Percentiles rank a stretch among this genome's conserved stretches.
Evolutionary conservation across 495 filamentous ascomycete genomes (phyloP).

Genomic region (Aspergillus steynii): DNA sequence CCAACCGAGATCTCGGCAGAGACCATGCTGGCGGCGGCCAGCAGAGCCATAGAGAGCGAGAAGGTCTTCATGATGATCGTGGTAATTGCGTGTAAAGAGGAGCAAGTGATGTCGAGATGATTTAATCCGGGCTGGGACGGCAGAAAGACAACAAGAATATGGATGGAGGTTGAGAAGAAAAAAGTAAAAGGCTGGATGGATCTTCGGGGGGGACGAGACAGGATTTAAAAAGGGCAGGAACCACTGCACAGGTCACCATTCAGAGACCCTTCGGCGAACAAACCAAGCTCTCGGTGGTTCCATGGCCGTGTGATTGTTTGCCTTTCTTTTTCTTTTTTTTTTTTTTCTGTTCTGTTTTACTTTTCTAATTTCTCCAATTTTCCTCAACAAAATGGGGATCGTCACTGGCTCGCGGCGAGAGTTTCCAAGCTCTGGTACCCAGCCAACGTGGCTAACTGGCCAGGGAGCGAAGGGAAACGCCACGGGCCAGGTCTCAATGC

Average conservation of each 20-base stretch:
- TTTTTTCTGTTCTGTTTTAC: slow-evolving; percentile 3
- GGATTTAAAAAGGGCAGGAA: slow-evolving; percentile 19
- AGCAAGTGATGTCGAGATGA: slow-evolving; percentile 4
- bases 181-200: slow-evolving; percentile 6
- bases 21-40: slow-evolving; percentile 34
- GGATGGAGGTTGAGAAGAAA: slow-evolving; percentile 1
- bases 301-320: slow-evolving; percentile 1
- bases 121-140: neutral
- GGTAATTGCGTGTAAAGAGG: neutral
- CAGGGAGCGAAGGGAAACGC: neutral
- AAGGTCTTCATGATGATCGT: slow-evolving; percentile 44
- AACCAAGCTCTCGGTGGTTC: slow-evolving; percentile 16
- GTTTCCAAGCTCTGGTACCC: slow-evolving; percentile 5
- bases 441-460: slow-evolving; percentile 12
- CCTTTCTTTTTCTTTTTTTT: slow-evolving; percentile 10
- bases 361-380: slow-evolving; percentile 2
- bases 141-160: slow-evolving; percentile 3
- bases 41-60: slow-evolving; percentile 35
- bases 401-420: slow-evolving; percentile 8
- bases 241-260: slow-evolving; percentile 7
- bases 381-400: neutral
- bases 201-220: slow-evolving; percentile 13
- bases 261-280: slow-evolving; percentile 1
- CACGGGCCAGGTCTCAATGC: slow-evolving; percentile 7
- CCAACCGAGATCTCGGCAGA: slow-evolving; percentile 31